Percentiles rank a stretch among this genome's conserved stretches.
Evolutionary conservation across 148 eudicot species (phyloP).

Genomic region (Polygonum maritimum): DNA sequence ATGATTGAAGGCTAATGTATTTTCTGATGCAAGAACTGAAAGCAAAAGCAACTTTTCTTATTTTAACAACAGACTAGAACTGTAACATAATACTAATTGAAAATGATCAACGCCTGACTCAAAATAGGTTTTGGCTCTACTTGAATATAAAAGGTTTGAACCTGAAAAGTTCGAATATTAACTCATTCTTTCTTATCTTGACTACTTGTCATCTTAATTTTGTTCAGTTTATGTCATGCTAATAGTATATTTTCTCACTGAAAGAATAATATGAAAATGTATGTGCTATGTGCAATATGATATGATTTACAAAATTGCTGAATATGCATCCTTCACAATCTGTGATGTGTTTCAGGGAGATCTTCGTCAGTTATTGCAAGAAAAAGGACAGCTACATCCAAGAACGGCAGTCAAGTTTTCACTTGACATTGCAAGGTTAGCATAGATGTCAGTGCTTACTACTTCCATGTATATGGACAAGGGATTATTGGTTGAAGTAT

Average conservation of each 20-base stretch:
- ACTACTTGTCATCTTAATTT: not conserved
- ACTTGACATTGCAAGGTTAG: constrained; percentile 84
- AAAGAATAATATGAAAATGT: not conserved
- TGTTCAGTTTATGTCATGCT: not conserved
- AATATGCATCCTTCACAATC: not conserved
- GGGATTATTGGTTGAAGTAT: not conserved
- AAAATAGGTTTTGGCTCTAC: not conserved
- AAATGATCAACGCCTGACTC: not conserved
- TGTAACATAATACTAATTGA: not conserved
- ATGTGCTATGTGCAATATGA: not conserved
- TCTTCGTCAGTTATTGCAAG: constrained; percentile 48
- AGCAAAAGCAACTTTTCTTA: not conserved
- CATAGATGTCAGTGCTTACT: not conserved
- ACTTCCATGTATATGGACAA: not conserved
- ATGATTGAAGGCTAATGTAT: not conserved
- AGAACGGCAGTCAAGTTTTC: constrained; percentile 73
- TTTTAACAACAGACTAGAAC: not conserved
- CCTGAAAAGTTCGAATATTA: not conserved
- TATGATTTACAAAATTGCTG: not conserved
- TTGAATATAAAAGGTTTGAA: not conserved
- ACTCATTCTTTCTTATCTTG: not conserved
- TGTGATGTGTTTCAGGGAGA: constrained; percentile 54
- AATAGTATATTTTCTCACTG: not conserved
- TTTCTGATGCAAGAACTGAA: not conserved
- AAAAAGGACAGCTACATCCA: constrained; percentile 59